Percentiles rank a stretch among this genome's conserved stretches.
These are phyloP conservation scores for Globisporangium camurandrum DNA, from an alignment of 352 stramenopile species.

Conservation along the genomic window DNA sequence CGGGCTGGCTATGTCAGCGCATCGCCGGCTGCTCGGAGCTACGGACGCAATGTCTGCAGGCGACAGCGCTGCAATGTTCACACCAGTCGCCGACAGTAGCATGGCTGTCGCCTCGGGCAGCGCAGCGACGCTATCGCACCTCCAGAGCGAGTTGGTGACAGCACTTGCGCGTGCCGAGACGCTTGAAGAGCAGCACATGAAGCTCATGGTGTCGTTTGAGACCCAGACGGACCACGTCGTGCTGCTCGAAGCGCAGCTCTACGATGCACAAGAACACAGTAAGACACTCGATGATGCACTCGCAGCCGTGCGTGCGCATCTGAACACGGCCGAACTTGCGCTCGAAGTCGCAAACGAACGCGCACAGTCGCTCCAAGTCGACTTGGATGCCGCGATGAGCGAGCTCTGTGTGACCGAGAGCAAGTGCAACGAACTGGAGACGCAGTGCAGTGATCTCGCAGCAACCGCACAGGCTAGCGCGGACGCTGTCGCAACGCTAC, in stretches of 20 bases:
- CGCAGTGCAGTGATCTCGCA: not conserved
- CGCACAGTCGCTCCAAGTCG: conserved; percentile 1
- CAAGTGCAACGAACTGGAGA: conserved; percentile 9
- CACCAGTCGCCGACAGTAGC: not conserved
- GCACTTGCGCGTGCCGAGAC: conserved; percentile 6
- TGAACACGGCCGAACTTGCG: not conserved
- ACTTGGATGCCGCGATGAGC: conserved; percentile 10
- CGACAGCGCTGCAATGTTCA: not conserved
- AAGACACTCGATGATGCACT: conserved; percentile 4
- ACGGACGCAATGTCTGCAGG: not conserved
- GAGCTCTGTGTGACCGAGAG: conserved; percentile 9
- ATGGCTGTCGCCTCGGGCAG: not conserved
- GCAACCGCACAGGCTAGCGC: not conserved
- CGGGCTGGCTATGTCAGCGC: no score
- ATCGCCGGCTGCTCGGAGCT: not conserved
- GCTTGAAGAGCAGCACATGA: conserved; percentile 14
- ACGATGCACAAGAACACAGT: not conserved
- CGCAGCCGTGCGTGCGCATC: conserved; percentile 2
- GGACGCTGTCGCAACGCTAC: not conserved
- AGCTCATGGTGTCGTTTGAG: conserved; percentile 13
- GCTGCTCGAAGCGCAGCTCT: conserved; percentile 11
- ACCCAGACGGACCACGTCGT: conserved; percentile 4
- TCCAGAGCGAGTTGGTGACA: conserved; percentile 7
- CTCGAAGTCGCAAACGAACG: conserved; percentile 3
- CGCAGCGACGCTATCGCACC: not conserved